Base-by-base conservation (phyloP, 768 basidiomycete species). In the Cubamyces lactineus region DNA sequence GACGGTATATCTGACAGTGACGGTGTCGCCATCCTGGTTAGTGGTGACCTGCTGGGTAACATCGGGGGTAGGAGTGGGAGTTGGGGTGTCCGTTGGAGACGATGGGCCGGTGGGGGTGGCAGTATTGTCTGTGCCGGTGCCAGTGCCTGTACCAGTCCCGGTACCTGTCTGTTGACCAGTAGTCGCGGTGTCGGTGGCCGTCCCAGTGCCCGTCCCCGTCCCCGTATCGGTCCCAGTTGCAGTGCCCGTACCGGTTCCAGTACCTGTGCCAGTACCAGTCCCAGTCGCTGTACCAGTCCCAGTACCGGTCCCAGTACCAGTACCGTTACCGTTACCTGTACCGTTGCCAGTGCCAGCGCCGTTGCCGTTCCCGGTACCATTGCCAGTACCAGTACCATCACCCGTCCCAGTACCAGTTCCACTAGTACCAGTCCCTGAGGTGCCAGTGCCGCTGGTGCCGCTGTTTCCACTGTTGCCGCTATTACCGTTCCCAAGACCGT, bases 11-110 rank as follows among this genome's bases (percentile, higher is more conserved):
- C 60, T 24, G 39, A 70, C 70, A 13, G 77, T 77, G 19, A 74
- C 0, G 2, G 61, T 42, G 42, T 72, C 53, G 34, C 80, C 80
- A 7, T 54, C 57, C 0, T 74, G 8, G 41, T 76, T 49, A 1
- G 77, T 80, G 8, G 71, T 53, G 61, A 34, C 66, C 63, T 19
- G 73, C 39, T 59, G 39, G n/a, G 56, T 53, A 17, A 53, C 30
- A 21, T 40, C 28, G 46, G 49, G 6, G 6, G 63, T 63, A 21
- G 67, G 56, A 7, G 67, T 56, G 15, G 50, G 28, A 1, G 62
- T 28, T 57, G 50, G 24, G 61, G 24, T 15, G 61, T n/a, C n/a
- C 62, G 16, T 50, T 59, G 28, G 13, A 7, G 69, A 50, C 1
- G 26, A 26, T 24, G 38, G 26, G 2, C 53, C 2, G 30, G 66